phyloP scores from a whole-genome alignment of 2,329 filamentous ascomycete genomes.

The Clonostachys rhizophaga region DNA sequence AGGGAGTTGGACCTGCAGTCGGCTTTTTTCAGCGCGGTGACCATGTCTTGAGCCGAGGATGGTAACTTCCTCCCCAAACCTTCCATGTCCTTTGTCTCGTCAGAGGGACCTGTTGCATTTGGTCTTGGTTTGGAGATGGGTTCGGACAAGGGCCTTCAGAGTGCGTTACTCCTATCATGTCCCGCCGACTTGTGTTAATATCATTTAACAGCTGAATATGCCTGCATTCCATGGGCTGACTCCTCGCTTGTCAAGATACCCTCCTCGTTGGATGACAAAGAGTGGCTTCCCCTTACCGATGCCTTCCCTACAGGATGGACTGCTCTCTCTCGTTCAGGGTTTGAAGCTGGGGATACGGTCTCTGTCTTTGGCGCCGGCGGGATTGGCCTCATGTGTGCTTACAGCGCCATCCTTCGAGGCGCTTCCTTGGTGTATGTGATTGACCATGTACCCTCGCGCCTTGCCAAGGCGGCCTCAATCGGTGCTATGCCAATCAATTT shows the following conservation, averaged over 20 bases:
- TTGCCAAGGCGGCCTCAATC: slow-evolving; percentile 55
- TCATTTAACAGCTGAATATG: slow-evolving; percentile 34
- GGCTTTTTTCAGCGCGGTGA: slow-evolving; percentile 26
- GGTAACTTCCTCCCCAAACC: slow-evolving; percentile 11
- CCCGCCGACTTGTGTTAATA: neutral
- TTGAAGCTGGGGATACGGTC: slow-evolving; percentile 55
- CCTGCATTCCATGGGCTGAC: slow-evolving; percentile 41
- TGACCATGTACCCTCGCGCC: slow-evolving; percentile 54
- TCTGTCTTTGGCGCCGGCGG: slow-evolving; percentile 63
- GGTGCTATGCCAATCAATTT: slow-evolving; percentile 59
- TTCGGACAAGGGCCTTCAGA: slow-evolving; percentile 3
- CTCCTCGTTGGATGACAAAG: neutral
- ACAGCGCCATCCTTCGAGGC: slow-evolving; percentile 55
- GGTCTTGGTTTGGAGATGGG: neutral
- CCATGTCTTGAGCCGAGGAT: slow-evolving; percentile 20
- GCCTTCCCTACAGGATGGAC: slow-evolving; percentile 39
- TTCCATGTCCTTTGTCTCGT: slow-evolving; percentile 1
- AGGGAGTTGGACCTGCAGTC: slow-evolving; percentile 24
- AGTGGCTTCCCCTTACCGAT: slow-evolving; percentile 1
- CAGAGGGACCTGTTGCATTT: neutral
- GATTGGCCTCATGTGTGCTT: slow-evolving; percentile 62
- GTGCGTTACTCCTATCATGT: neutral
- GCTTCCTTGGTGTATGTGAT: slow-evolving; percentile 58
- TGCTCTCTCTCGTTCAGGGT: slow-evolving; percentile 50
- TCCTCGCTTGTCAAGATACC: slow-evolving; percentile 37